Evolutionary conservation across 495 filamentous ascomycete genomes (phyloP).

Genomic region (Hypoxylon fuscum): DNA sequence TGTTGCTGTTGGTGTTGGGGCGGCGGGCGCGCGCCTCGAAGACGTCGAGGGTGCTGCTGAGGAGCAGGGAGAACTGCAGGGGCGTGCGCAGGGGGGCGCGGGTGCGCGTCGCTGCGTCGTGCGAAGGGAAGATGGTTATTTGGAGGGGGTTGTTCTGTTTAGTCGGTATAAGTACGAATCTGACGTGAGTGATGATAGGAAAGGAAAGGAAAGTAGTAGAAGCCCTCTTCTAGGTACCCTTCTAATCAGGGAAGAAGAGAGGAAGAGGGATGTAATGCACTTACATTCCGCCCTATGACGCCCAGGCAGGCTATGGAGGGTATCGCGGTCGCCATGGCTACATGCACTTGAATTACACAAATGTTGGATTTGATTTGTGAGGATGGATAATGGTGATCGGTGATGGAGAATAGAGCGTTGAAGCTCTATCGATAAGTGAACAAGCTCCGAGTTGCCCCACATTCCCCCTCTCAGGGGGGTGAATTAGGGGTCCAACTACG

Average conservation of each 20-base stretch:
- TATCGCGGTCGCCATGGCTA: slow-evolving; percentile 57
- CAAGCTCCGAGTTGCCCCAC: slow-evolving; percentile 19
- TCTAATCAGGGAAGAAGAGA: slow-evolving; percentile 2
- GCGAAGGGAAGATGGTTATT: slow-evolving; percentile 85
- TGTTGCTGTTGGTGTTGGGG: slow-evolving; percentile 69
- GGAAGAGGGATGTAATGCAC: slow-evolving; percentile 30
- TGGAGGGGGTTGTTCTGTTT: slow-evolving; percentile 94
- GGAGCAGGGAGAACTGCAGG: slow-evolving; percentile 89
- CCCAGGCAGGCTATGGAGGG: slow-evolving; percentile 91
- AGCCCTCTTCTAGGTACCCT: too few relatives aligned
- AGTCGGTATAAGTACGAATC: neutral
- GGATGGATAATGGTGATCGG: slow-evolving; percentile 1
- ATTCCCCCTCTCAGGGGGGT: neutral
- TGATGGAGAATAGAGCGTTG: slow-evolving; percentile 4
- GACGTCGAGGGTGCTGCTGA: slow-evolving; percentile 90
- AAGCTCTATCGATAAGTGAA: slow-evolving; percentile 29
- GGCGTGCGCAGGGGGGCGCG: slow-evolving; percentile 62
- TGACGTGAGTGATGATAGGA: too few relatives aligned
- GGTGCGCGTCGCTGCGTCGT: slow-evolving; percentile 54
- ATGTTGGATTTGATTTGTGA: slow-evolving; percentile 3
- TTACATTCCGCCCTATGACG: slow-evolving; percentile 89
- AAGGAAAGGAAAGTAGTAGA: too few relatives aligned
- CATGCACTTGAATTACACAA: slow-evolving; percentile 9
- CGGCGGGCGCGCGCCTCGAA: slow-evolving; percentile 83
- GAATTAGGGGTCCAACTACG: neutral